Evolutionary conservation across 1,284 basidiomycete species (phyloP), one percentile per base, ranked within the genome.

Genomic region (Cystobasidium sp.): DNA sequence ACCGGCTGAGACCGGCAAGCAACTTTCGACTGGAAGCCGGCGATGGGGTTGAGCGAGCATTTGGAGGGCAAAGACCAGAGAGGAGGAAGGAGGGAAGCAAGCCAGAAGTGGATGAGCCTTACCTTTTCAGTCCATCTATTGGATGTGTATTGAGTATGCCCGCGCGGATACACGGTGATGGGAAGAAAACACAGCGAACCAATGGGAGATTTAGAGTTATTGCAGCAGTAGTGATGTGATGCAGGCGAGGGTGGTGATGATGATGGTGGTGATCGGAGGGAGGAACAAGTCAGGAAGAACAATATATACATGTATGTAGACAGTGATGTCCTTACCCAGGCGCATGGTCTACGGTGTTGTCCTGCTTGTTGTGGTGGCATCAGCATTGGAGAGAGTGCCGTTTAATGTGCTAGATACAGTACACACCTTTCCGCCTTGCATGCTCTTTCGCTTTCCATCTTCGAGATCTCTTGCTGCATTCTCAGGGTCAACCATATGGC

Each of bases 81-180:
- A 10, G 3, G 39, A 43, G 16, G 14, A n/a, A 41, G 14, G 10
- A 14, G 24, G 39, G 18, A 24, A 9, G 20, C 20, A n/a, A 39
- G n/a, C n/a, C 39, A 22, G 37, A 24, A 18, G 65, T 6, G 18
- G 20, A n/a, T 39, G 24, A 14, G 24, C 0, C 70, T 58, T 41
- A 73, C 70, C 70, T 73, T 73, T 49, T 73, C 70, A 43, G 65
- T 73, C 70, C 70, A 73, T 18, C 70, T 73, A 43, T 53, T 14
- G 1, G 7, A 43, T 20, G 59, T 18, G 24, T 5, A 44, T 62
- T 18, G 59, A 14, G 44, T 22, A n/a, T 43, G 61, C n/a, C 41
- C 41, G 20, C 20, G 61, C 31, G 31, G 5, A 31, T 31, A 31
- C 44, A 8, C 9, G 20, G 16, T 24, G 47, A 22, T 16, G 20